Evolutionary conservation across 1,139 yeast species (phyloP), one percentile per base, ranked within the genome.

Genomic region (Suhomyces panamericanus): DNA sequence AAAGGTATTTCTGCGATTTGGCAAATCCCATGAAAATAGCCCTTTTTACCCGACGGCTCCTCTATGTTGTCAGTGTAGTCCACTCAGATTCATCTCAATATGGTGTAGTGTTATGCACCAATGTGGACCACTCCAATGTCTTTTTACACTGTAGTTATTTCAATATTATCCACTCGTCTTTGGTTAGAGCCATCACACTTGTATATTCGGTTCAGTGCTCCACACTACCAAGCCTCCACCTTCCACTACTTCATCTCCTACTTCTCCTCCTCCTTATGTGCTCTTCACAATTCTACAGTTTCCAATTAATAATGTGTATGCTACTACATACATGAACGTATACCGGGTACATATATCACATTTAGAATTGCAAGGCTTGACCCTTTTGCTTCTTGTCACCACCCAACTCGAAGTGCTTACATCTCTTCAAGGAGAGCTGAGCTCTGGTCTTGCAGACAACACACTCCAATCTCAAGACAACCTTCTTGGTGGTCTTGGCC

Each of bases 341-440:
- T 40, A 42, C 44, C 40, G 35, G 43, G 37, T 42, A 42, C 44
- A 42, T 42, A 42, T 38, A 42, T 42, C 46, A 45, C 47, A 39
- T 47, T 83, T 85, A 88, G 78, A 88, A 88, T 83, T 88, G 96
- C 76, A 88, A 83, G 75, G 96, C 96, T 80, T 86, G 95, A 76
- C 98, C 99, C 91, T 93, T 93, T 83, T 93, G 98, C 83, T 93
- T 95, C 89, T 88, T 93, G 85, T 93, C 99, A 83, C 99, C 99
- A 85, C 99, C 99, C 76, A 93, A 90, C 83, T 93, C 99, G 79
- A 93, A 95, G 84, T 95, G 99, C 93, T 93, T 95, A 86, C 99
- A 93, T 85, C 99, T 89, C 95, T 93, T 93, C 78, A 93, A 84
- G 56, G 96, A 74, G 65, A 95, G 85, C 83, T 95, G 99, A 70